Conservation (phyloP, 768 basidiomycete genomes). For the Hypholoma sublateritium region DNA sequence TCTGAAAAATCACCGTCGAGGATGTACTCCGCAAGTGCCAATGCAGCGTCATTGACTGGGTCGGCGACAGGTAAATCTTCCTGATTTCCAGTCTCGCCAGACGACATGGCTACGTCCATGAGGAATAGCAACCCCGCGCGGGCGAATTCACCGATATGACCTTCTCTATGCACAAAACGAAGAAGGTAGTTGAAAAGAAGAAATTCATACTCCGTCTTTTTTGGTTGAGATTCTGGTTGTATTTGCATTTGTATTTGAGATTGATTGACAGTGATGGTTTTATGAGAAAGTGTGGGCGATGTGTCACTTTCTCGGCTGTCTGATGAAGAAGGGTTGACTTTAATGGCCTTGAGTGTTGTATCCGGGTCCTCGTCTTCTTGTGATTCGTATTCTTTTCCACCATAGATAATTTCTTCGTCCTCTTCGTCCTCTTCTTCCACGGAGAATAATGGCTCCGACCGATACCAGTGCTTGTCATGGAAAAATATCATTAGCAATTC, state of each 20-base stretch:
- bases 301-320: slow-evolving; percentile 19
- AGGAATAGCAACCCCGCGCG: slow-evolving; percentile 91
- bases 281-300: slow-evolving; percentile 61
- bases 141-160: slow-evolving; percentile 90
- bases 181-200: slow-evolving; percentile 94
- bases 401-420: slow-evolving; percentile 46
- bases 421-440: slow-evolving; percentile 79
- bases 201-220: slow-evolving; percentile 91
- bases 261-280: slow-evolving; percentile 52
- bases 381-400: slow-evolving; percentile 53
- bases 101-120: slow-evolving; percentile 95
- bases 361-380: slow-evolving; percentile 46
- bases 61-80: slow-evolving; percentile 42
- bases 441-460: slow-evolving; percentile 70
- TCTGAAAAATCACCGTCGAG: slow-evolving; percentile 99
- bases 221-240: slow-evolving; percentile 21
- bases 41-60: slow-evolving; percentile 80
- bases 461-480: slow-evolving; percentile 89
- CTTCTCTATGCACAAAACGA: slow-evolving; percentile 93
- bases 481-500: slow-evolving; percentile 97
- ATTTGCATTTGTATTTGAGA: neutral
- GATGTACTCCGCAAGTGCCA: slow-evolving; percentile 90
- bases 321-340: slow-evolving; percentile 6
- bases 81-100: slow-evolving; percentile 49
- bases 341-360: slow-evolving; percentile 19